A percentile compares a stretch with the other conserved stretches of the same genome.
Evolutionary conservation across 1,284 basidiomycete genomes (phyloP).

Genomic region (Pterulicium gracile): DNA sequence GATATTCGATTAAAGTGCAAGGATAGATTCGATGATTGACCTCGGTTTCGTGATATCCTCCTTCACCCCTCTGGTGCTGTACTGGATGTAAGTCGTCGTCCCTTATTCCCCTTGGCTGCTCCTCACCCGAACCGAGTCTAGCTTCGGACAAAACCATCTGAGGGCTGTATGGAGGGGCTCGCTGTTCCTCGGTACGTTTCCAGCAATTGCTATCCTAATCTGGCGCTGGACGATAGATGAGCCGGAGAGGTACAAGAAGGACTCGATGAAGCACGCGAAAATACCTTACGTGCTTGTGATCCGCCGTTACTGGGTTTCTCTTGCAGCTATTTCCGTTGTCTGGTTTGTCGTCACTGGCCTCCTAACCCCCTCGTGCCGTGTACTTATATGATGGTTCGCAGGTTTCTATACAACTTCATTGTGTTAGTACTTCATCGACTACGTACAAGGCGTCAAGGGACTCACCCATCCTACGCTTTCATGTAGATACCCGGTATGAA

Average conservation of each 20-base stretch:
- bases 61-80: slow-evolving; percentile 78
- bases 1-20: neutral
- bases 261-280: slow-evolving; percentile 64
- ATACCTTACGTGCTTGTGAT: slow-evolving; percentile 77
- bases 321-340: slow-evolving; percentile 59
- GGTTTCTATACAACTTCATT: slow-evolving; percentile 84
- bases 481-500: slow-evolving; percentile 3
- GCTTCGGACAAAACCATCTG: slow-evolving; percentile 72
- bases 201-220: slow-evolving; percentile 71
- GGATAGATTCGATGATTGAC: slow-evolving; percentile 78
- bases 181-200: slow-evolving; percentile 80
- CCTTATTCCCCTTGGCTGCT: neutral
- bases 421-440: slow-evolving; percentile 34
- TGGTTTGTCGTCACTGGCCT: slow-evolving; percentile 36
- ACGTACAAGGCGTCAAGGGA: neutral
- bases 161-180: slow-evolving; percentile 83
- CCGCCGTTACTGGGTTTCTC: slow-evolving; percentile 66
- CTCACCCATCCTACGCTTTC: slow-evolving; percentile 2
- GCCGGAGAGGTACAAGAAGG: slow-evolving; percentile 56
- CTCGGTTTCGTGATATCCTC: slow-evolving; percentile 76
- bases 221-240: slow-evolving; percentile 87
- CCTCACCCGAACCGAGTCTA: slow-evolving; percentile 15
- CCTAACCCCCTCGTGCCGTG: slow-evolving; percentile 4
- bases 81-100: slow-evolving; percentile 60
- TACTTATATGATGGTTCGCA: slow-evolving; percentile 15